Evolutionary conservation across 441 rosid species (phyloP).

Genomic region (Populus hybrid): DNA sequence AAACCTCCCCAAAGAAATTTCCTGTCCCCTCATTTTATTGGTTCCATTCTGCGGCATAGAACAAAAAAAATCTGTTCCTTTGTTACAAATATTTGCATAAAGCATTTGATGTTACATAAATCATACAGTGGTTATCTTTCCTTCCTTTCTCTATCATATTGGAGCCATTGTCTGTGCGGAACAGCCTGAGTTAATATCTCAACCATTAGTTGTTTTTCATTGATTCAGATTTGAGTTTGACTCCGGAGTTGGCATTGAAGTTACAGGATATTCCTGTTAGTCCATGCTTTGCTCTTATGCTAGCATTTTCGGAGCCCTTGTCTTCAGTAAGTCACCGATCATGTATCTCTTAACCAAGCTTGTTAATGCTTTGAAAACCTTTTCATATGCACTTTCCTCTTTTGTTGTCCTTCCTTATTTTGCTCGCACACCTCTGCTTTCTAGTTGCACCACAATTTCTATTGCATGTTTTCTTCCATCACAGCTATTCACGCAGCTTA

Average conservation of each 20-base stretch:
- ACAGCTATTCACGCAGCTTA: background rate
- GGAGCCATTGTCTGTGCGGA: background rate
- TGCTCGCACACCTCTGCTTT: background rate
- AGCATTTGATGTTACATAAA: background rate
- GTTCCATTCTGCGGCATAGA: background rate
- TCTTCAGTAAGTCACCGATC: slow-evolving; percentile 43
- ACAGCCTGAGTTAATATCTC: slow-evolving; percentile 2
- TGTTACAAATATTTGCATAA: background rate
- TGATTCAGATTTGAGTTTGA: slow-evolving; percentile 54
- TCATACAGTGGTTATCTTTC: background rate
- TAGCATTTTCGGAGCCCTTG: slow-evolving; percentile 71
- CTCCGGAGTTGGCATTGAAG: slow-evolving; percentile 45
- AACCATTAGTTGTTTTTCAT: slow-evolving; percentile 12
- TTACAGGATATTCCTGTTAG: slow-evolving; percentile 56
- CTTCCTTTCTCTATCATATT: background rate
- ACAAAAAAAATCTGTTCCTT: background rate
- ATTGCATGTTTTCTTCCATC: background rate
- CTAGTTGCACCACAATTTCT: background rate
- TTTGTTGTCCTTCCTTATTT: background rate
- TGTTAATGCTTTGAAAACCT: background rate
- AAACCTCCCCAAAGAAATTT: no score
- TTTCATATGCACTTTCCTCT: background rate
- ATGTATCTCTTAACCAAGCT: background rate
- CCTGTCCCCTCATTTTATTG: background rate
- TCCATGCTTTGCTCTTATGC: slow-evolving; percentile 79